Evolutionary conservation across 441 rosid genomes (phyloP).

Genomic region (Adansonia grandidieri): DNA sequence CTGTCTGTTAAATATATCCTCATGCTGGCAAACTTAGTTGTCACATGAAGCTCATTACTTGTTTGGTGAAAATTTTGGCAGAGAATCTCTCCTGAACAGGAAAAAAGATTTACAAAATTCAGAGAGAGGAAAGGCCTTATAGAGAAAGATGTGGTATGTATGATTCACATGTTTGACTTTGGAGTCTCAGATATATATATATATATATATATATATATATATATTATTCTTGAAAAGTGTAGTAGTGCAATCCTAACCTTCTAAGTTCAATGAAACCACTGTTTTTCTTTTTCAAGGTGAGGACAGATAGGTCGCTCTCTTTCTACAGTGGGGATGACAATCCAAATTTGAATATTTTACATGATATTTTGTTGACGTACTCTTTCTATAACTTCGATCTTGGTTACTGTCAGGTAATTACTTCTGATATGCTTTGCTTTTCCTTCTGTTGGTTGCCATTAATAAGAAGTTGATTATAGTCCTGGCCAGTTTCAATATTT

Average conservation of each 20-base stretch:
- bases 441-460: conserved; percentile 13
- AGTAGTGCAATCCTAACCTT: conserved; percentile 8
- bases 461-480: conserved; percentile 3
- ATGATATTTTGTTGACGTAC: conserved; percentile 85
- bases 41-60: conserved; percentile 29
- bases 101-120: conserved; percentile 87
- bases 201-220: conserved; percentile 13
- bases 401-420: conserved; percentile 95
- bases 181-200: conserved; percentile 4
- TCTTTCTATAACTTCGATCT: conserved; percentile 98
- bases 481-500: not conserved
- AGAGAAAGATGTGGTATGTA: conserved; percentile 94
- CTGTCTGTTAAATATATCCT: not conserved
- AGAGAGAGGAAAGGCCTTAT: conserved; percentile 91
- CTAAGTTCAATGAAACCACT: conserved; percentile 20
- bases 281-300: conserved; percentile 58
- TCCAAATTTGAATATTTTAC: conserved; percentile 75
- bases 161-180: conserved; percentile 25
- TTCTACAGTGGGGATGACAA: conserved; percentile 95
- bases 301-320: conserved; percentile 84
- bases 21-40: conserved; percentile 16
- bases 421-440: conserved; percentile 6
- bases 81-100: conserved; percentile 91
- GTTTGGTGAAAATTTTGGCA: conserved; percentile 39
- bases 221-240: conserved; percentile 23